These are phyloP conservation scores for Gonapodya prolifera DNA, from an alignment of 192 early-diverging fungal species.

Conservation along the genomic window DNA sequence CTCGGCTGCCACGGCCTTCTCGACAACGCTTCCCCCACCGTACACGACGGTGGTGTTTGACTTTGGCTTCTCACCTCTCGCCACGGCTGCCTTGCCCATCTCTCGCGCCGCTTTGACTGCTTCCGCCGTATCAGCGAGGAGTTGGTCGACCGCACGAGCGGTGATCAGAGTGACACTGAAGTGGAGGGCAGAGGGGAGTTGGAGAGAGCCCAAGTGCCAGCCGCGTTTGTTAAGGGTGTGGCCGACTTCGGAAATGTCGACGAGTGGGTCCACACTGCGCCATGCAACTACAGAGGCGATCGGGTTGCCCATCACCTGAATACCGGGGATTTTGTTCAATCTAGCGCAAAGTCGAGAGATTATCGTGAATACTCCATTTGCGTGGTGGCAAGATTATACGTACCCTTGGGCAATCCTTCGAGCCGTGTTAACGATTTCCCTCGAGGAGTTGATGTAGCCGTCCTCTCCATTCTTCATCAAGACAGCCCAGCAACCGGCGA, in stretches of 20 bases:
- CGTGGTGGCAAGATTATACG: slow-evolving; percentile 6
- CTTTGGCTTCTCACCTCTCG: no score
- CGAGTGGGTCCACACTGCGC: slow-evolving; percentile 33
- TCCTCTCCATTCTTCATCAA: slow-evolving; percentile 73
- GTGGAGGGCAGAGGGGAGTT: background rate
- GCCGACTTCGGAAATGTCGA: slow-evolving; percentile 73
- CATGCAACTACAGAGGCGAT: slow-evolving; percentile 66
- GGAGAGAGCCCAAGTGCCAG: background rate
- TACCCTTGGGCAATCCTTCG: slow-evolving; percentile 53
- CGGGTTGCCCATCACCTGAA: slow-evolving; percentile 79
- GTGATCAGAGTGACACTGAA: background rate
- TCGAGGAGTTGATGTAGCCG: slow-evolving; percentile 74
- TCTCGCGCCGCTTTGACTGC: background rate
- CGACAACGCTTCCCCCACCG: no score
- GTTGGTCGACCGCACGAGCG: background rate
- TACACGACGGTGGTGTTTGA: no score
- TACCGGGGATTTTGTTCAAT: slow-evolving; percentile 20
- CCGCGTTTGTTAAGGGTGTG: slow-evolving; percentile 63
- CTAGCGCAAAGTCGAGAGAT: slow-evolving; percentile 38
- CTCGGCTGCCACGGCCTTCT: no score
- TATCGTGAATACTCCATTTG: slow-evolving; percentile 12
- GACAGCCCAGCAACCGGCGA: slow-evolving; percentile 94
- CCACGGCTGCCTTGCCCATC: no score
- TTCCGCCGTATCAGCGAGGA: background rate
- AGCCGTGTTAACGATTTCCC: slow-evolving; percentile 63